These are phyloP conservation scores for Coemansia sp. DNA, from an alignment of 192 early-diverging fungal genomes.

Conservation along the genomic window DNA sequence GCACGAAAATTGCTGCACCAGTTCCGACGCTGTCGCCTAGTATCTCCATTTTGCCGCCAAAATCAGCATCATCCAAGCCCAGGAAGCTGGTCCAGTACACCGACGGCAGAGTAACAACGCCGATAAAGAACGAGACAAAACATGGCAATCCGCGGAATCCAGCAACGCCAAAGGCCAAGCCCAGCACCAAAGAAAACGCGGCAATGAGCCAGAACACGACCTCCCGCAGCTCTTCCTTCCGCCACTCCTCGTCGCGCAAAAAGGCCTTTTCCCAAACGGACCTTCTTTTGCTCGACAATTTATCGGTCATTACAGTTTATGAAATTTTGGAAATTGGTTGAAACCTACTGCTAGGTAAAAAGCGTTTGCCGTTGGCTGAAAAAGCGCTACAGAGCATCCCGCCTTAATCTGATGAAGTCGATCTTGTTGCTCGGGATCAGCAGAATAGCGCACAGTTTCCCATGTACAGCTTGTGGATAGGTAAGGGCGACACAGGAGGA, in stretches of 20 bases:
- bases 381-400: too few species aligned
- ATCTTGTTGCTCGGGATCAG: too few species aligned
- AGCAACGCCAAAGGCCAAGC: slow-evolving; percentile 24
- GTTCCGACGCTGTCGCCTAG: slow-evolving; percentile 45
- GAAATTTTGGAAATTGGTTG: too few species aligned
- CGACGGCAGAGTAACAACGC: slow-evolving; percentile 30
- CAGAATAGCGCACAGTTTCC: too few species aligned
- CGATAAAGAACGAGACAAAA: slow-evolving; percentile 28
- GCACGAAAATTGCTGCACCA: slow-evolving; percentile 35
- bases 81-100: slow-evolving; percentile 36
- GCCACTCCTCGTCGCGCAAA: slow-evolving; percentile 43
- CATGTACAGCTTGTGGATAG: too few species aligned
- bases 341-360: too few species aligned
- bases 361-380: neutral
- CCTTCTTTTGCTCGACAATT: neutral
- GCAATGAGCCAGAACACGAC: slow-evolving; percentile 43
- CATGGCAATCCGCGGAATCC: slow-evolving; percentile 33
- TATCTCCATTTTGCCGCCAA: slow-evolving; percentile 52
- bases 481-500: too few species aligned
- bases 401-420: too few species aligned
- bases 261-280: slow-evolving; percentile 44
- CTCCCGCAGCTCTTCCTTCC: slow-evolving; percentile 44
- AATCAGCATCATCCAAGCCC: slow-evolving; percentile 46
- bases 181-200: slow-evolving; percentile 25
- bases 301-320: too few species aligned